A percentile compares a stretch with the other conserved stretches of the same genome.
phyloP scores from a whole-genome alignment of 805 yeast species.

The Candida coleopterorum region DNA sequence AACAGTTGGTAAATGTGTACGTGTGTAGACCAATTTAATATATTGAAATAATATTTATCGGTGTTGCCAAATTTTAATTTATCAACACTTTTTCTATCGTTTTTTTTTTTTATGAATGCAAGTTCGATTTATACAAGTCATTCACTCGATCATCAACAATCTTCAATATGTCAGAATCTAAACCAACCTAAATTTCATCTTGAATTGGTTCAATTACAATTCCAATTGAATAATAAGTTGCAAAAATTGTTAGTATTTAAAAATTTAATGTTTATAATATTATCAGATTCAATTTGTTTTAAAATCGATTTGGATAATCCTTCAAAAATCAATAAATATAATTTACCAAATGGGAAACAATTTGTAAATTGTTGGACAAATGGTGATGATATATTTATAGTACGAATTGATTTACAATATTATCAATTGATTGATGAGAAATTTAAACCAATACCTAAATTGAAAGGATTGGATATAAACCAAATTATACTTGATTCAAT shows the following conservation, averaged over 20 bases:
- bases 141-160: constrained; percentile 9
- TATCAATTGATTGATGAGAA: constrained; percentile 27
- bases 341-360: constrained; percentile 15
- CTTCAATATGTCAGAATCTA: constrained; percentile 6
- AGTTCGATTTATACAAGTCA: constrained; percentile 9
- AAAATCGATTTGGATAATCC: constrained; percentile 35
- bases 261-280: constrained; percentile 31
- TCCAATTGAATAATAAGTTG: constrained; percentile 24
- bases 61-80: too few species aligned
- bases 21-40: too few species aligned
- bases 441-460: constrained; percentile 29
- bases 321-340: constrained; percentile 22
- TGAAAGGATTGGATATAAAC: constrained; percentile 25
- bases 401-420: constrained; percentile 22
- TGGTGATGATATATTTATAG: constrained; percentile 27
- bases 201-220: constrained; percentile 38
- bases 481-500: constrained; percentile 20
- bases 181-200: constrained; percentile 23
- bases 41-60: too few species aligned
- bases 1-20: too few species aligned
- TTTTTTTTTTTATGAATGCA: constrained; percentile 1
- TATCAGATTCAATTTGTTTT: constrained; percentile 17
- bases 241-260: constrained; percentile 24
- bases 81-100: too few species aligned
- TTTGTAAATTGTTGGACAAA: constrained; percentile 33